phyloP scores from a whole-genome alignment of 257 asterid genomes.

The Salvia splendens region DNA sequence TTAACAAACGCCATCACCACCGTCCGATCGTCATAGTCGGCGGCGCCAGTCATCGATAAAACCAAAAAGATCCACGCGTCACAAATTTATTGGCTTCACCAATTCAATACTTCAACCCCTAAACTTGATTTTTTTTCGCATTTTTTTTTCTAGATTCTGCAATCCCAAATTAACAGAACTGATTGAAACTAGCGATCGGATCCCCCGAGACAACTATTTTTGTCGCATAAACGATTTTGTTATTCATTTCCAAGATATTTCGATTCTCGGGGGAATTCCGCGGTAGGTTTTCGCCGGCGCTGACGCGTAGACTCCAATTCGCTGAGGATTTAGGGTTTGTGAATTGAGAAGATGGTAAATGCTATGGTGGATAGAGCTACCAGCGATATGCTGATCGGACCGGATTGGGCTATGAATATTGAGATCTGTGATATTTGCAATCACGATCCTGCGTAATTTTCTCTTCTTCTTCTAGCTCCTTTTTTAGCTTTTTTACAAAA shows the following conservation, averaged over 20 bases:
- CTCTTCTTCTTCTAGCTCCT: not conserved
- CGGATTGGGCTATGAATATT: conserved; percentile 99
- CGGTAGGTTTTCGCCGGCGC: conserved; percentile 20
- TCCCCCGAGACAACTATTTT: conserved; percentile 36
- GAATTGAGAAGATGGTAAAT: conserved; percentile 68
- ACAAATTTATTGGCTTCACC: conserved; percentile 13
- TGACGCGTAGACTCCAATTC: conserved; percentile 14
- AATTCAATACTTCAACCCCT: conserved; percentile 28
- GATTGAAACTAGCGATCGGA: conserved; percentile 46
- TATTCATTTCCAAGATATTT: conserved; percentile 10
- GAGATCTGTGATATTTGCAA: conserved; percentile 99
- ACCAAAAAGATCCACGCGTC: conserved; percentile 40
- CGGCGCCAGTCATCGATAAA: conserved; percentile 36
- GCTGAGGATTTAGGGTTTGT: conserved; percentile 33
- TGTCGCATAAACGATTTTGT: conserved; percentile 20
- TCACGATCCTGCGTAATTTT: conserved; percentile 87
- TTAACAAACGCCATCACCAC: conserved; percentile 32
- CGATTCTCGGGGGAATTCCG: conserved; percentile 24
- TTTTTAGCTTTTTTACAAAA: no score
- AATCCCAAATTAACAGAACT: conserved; percentile 38
- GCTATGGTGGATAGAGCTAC: conserved; percentile 97
- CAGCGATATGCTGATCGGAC: conserved; percentile 95
- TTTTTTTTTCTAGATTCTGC: conserved; percentile 27
- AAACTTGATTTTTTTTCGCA: not conserved
- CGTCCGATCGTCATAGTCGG: conserved; percentile 53